A percentile compares a stretch with the other conserved stretches of the same genome.
Evolutionary conservation across 1,284 basidiomycete genomes (phyloP).

Genomic region (Hymenochaete sp.): DNA sequence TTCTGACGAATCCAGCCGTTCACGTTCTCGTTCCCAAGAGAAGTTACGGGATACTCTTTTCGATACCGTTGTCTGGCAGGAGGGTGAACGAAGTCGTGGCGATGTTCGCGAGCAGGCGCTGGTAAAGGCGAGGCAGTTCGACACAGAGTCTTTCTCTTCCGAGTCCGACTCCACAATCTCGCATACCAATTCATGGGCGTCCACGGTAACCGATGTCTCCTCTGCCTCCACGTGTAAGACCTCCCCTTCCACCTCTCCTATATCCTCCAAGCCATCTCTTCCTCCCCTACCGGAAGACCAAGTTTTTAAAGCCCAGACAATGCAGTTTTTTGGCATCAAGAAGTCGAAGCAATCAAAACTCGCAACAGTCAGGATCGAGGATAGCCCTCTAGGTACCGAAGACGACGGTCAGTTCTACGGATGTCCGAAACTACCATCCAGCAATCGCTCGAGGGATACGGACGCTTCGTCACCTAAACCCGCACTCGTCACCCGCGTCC

Average conservation of each 20-base stretch:
- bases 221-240: slow-evolving; percentile 29
- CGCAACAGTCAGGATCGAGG: too few species aligned
- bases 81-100: slow-evolving; percentile 25
- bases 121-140: background rate
- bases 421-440: too few species aligned
- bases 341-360: too few species aligned
- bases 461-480: too few species aligned
- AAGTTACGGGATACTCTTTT: slow-evolving; percentile 44
- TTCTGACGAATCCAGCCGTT: slow-evolving; percentile 27
- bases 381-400: too few species aligned
- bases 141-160: slow-evolving; percentile 5
- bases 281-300: slow-evolving; percentile 20
- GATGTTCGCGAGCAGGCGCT: slow-evolving; percentile 29
- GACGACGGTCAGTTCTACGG: too few species aligned
- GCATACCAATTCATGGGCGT: slow-evolving; percentile 48
- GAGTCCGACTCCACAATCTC: slow-evolving; percentile 31
- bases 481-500: slow-evolving; percentile 10
- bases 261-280: slow-evolving; percentile 33
- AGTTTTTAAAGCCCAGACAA: background rate
- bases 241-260: slow-evolving; percentile 32
- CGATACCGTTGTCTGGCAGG: slow-evolving; percentile 34
- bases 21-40: slow-evolving; percentile 25
- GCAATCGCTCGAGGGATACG: too few species aligned
- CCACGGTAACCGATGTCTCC: slow-evolving; percentile 37
- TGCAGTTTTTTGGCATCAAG: too few species aligned